These are phyloP conservation scores for Rhizophlyctis rosea DNA, from an alignment of 192 early-diverging fungal genomes.

Conservation along the genomic window DNA sequence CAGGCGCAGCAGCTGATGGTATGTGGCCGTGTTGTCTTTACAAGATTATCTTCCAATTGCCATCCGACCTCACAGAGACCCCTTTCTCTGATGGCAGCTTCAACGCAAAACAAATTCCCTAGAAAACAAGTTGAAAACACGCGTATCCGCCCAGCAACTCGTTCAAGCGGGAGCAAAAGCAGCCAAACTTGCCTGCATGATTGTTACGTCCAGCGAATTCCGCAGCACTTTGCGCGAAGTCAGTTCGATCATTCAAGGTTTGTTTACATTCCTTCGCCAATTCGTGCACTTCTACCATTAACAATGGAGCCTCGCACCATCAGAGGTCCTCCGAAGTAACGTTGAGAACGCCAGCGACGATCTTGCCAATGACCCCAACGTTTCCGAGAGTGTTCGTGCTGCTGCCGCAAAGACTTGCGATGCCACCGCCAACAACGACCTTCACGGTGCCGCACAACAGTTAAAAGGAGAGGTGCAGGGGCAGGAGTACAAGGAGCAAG, in stretches of 20 bases:
- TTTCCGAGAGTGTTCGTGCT: conserved; percentile 16
- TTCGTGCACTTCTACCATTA: neutral
- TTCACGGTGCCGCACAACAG: conserved; percentile 20
- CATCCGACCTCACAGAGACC: too few species aligned
- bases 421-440: conserved; percentile 18
- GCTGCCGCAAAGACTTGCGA: conserved; percentile 25
- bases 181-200: conserved; percentile 38
- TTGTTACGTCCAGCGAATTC: conserved; percentile 48
- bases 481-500: conserved; percentile 14
- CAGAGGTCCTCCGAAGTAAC: conserved; percentile 21
- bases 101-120: too few species aligned
- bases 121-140: too few species aligned
- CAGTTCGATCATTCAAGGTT: conserved; percentile 32
- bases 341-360: conserved; percentile 15
- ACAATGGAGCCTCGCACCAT: neutral
- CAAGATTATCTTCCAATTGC: too few species aligned
- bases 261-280: conserved; percentile 1
- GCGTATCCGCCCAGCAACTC: conserved; percentile 29
- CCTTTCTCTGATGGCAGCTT: too few species aligned
- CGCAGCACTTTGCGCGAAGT: conserved; percentile 43
- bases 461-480: conserved; percentile 17
- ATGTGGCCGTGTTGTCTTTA: too few species aligned
- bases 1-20: too few species aligned
- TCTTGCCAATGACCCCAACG: conserved; percentile 27
- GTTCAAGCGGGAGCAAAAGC: conserved; percentile 33